These are phyloP conservation scores for Penicillium sp. DNA, from an alignment of 2,329 filamentous ascomycete genomes.

Conservation along the genomic window DNA sequence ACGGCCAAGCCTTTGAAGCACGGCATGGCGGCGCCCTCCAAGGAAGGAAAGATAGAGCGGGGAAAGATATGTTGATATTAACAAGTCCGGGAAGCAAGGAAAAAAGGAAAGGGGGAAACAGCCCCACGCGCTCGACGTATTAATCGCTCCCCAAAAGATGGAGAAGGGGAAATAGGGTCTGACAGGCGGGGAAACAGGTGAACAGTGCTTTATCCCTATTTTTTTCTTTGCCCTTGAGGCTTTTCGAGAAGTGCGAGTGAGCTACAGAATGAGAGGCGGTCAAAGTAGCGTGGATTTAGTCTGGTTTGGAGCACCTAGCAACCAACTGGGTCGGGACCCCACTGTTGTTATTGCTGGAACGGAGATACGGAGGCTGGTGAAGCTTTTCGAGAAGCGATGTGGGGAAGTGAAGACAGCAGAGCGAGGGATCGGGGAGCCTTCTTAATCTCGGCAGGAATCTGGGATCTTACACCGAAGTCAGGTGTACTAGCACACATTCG, in stretches of 20 bases:
- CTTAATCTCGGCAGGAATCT: not conserved
- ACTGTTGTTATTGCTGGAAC: conserved; percentile 28
- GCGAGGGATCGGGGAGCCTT: not conserved
- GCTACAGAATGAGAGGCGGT: conserved; percentile 29
- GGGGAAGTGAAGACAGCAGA: conserved; percentile 1
- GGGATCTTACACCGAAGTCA: conserved; percentile 7
- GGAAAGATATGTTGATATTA: not conserved
- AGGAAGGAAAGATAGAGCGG: not conserved
- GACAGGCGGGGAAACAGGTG: conserved; percentile 11
- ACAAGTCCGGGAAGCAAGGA: conserved; percentile 2
- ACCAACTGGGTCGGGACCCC: conserved; percentile 28
- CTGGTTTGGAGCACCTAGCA: conserved; percentile 26
- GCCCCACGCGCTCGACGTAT: conserved; percentile 19
- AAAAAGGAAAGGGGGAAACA: conserved; percentile 14
- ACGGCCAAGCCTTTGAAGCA: conserved; percentile 99
- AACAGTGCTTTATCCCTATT: conserved; percentile 14
- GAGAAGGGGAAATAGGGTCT: conserved; percentile 7
- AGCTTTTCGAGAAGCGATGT: conserved; percentile 14
- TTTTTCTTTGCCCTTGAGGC: conserved; percentile 17
- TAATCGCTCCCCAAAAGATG: conserved; percentile 9
- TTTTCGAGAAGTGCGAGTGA: conserved; percentile 14
- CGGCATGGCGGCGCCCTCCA: conserved; percentile 63
- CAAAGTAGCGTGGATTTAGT: conserved; percentile 26
- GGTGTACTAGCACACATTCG: conserved; percentile 1
- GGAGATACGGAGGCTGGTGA: conserved; percentile 19